A percentile compares a stretch with the other conserved stretches of the same genome.
Evolutionary conservation across 2,329 filamentous ascomycete genomes (phyloP).

Genomic region (Ophiosphaerella korrae): DNA sequence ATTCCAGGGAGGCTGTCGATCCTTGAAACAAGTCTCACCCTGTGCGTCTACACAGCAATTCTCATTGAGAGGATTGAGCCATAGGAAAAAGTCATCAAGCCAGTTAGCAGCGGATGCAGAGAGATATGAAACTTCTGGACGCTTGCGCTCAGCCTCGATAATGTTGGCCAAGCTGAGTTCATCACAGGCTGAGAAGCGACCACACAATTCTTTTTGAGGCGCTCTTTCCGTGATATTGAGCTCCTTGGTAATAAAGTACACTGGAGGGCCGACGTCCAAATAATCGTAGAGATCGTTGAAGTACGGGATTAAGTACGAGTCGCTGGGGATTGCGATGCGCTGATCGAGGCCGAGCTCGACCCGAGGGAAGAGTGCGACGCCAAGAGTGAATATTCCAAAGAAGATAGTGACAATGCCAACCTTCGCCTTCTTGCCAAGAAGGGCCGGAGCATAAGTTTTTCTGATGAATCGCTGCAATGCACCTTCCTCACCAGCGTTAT

Average conservation of each 20-base stretch:
- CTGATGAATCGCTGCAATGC: conserved; percentile 85
- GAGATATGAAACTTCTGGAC: conserved; percentile 85
- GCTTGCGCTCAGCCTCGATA: conserved; percentile 91
- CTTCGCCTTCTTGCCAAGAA: conserved; percentile 83
- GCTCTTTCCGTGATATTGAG: conserved; percentile 76
- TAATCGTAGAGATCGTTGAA: conserved; percentile 97
- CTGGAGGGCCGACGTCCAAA: conserved; percentile 86
- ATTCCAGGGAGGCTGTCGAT: conserved; percentile 83
- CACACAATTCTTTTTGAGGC: conserved; percentile 86
- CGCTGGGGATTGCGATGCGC: conserved; percentile 88
- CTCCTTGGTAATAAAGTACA: conserved; percentile 90
- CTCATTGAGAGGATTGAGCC: conserved; percentile 81
- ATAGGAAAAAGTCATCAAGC: conserved; percentile 95
- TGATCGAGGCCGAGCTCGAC: conserved; percentile 91
- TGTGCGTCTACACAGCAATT: conserved; percentile 69
- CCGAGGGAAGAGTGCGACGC: conserved; percentile 80
- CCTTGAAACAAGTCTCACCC: conserved; percentile 76
- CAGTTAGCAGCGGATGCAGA: conserved; percentile 88
- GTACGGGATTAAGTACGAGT: conserved; percentile 93
- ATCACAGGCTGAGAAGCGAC: conserved; percentile 87
- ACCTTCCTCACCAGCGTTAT: conserved; percentile 79
- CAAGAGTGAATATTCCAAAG: conserved; percentile 83
- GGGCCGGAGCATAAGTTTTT: conserved; percentile 80
- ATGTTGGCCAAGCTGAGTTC: conserved; percentile 84
- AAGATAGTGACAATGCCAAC: conserved; percentile 78